Base-by-base conservation (phyloP, 2,329 filamentous ascomycete species). In the Xylariaceae sp. region DNA sequence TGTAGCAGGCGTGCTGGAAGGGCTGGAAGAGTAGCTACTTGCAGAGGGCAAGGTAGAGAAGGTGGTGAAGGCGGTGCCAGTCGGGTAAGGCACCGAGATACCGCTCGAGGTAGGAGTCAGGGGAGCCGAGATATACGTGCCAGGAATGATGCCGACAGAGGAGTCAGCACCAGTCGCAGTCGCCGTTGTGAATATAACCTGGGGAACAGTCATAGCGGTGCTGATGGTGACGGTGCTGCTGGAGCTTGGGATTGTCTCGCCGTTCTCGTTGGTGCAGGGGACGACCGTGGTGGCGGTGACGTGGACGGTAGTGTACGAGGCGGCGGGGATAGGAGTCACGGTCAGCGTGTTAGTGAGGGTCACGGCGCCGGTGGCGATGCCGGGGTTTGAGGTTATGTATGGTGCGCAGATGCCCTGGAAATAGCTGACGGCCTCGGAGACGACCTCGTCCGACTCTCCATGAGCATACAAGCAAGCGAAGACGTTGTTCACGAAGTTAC, bases 331-430 rank as follows among this genome's bases (percentile, higher is more conserved):
- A 51, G 78, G 73, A 11, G 78, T 78, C 60, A 79, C 77, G 37
- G 82, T 82, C 70, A 84, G 79, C 74, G 87, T 82, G 57, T 80
- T 81, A 67, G 84, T 84, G 72, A 85, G 78, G 45, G 80, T 79
- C 23, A 88, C 85, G 67, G 90, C 85, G 64, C 83, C 86, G 53
- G 89, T 95, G 71, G 90, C 84, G 69, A 97, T 89, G 64, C 82
- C 89, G n/a, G 92, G 91, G 83, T 97, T 96, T 72, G 82, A 68
- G 13, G 82, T 79, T 41, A 90, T 82, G 75, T 88, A 87, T 56
- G 82, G 77, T 59, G 89, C 91, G 78, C 93, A 97, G 76, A 97
- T 90, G 73, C 92, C 92, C 75, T 92, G 88, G 80, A 97, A 88
- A 84, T 90, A 96, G 69, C 83, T 82, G 61, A 94, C 82, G 61